Conservation (phyloP, 2,329 filamentous ascomycete species). For the Aspergillus fischeri region DNA sequence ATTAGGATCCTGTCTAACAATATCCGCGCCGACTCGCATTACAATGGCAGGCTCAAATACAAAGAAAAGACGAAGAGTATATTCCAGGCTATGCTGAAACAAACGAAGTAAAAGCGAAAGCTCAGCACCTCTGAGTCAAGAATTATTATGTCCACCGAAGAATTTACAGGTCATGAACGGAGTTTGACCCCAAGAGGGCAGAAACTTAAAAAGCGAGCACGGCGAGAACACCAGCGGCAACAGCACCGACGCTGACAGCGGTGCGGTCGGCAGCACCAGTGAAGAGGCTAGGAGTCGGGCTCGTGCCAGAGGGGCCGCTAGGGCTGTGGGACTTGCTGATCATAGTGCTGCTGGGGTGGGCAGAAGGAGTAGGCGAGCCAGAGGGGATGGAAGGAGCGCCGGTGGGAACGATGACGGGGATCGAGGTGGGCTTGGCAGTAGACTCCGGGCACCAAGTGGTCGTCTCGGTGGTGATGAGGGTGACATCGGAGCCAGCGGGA, state of each 20-base stretch:
- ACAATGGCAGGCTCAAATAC: neutral
- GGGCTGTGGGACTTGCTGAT: neutral
- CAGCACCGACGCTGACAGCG: conserved; percentile 31
- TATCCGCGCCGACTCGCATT: neutral
- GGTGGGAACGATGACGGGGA: conserved; percentile 11
- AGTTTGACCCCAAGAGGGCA: neutral
- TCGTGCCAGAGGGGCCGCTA: conserved; percentile 9
- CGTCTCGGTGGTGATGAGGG: conserved; percentile 1
- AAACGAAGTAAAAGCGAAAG: conserved; percentile 3
- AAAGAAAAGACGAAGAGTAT: neutral
- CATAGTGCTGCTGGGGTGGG: conserved; percentile 6
- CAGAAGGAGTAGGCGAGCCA: conserved; percentile 9
- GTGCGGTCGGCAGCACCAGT: conserved; percentile 33
- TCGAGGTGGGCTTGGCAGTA: conserved; percentile 9
- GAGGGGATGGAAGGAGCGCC: neutral
- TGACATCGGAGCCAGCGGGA: neutral
- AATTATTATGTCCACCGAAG: neutral
- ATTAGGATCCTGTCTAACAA: neutral
- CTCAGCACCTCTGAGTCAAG: neutral
- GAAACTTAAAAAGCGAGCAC: conserved; percentile 32
- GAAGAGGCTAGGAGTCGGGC: conserved; percentile 17
- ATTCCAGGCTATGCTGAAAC: neutral
- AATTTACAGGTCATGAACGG: conserved; percentile 3
- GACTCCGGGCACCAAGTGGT: conserved; percentile 12
- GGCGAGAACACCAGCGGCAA: conserved; percentile 32